phyloP scores from a whole-genome alignment of 2,329 filamentous ascomycete species.

The Trichoderma citrinoviride region DNA sequence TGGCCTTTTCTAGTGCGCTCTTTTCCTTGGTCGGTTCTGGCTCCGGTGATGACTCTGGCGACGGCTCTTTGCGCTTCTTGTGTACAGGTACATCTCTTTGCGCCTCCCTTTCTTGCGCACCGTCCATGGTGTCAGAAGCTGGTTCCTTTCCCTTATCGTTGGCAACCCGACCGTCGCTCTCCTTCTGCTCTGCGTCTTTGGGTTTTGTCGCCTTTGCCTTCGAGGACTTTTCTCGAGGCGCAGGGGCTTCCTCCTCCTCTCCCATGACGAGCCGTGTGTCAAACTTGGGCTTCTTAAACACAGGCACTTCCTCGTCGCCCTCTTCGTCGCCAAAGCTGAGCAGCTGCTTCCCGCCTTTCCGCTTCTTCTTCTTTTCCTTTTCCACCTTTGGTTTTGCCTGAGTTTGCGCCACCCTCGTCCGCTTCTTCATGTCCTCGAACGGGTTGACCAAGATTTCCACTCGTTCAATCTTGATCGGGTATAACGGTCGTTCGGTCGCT shows the following conservation, averaged over 20 bases:
- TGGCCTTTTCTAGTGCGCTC: constrained; percentile 64
- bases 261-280: constrained; percentile 70
- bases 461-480: constrained; percentile 73
- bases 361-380: constrained; percentile 64
- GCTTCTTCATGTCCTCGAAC: constrained; percentile 76
- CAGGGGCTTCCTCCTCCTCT: constrained; percentile 35
- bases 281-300: constrained; percentile 74
- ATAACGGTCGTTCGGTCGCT: constrained; percentile 77
- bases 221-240: constrained; percentile 29
- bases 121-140: not conserved
- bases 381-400: constrained; percentile 38
- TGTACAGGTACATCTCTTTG: not conserved
- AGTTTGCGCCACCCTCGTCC: constrained; percentile 55
- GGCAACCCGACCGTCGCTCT: not conserved
- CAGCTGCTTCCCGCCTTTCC: constrained; percentile 72
- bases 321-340: constrained; percentile 76
- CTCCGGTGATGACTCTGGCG: constrained; percentile 28
- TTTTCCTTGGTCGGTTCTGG: constrained; percentile 43
- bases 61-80: constrained; percentile 21
- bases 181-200: constrained; percentile 28
- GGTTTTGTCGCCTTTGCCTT: constrained; percentile 34
- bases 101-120: not conserved
- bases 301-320: constrained; percentile 50
- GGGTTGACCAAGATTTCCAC: constrained; percentile 78
- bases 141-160: constrained; percentile 7